Evolutionary conservation across 2,329 filamentous ascomycete genomes (phyloP).

Genomic region (Chrysoporthe puriensis): DNA sequence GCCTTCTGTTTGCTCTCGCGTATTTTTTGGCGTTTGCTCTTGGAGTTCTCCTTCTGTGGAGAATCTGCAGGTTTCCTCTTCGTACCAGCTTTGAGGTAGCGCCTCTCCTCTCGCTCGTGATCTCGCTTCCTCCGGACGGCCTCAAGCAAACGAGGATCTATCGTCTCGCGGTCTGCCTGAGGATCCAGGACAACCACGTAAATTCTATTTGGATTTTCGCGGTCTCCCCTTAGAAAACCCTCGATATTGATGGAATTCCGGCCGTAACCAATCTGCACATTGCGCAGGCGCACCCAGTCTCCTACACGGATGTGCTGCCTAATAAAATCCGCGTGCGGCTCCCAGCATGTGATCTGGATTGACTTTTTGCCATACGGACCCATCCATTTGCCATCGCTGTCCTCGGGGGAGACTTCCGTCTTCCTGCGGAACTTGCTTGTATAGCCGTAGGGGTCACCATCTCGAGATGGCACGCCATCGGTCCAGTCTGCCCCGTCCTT

Average conservation of each 20-base stretch:
- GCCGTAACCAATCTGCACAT: constrained; percentile 70
- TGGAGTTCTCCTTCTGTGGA: constrained; percentile 33
- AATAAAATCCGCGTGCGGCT: constrained; percentile 66
- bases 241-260: constrained; percentile 63
- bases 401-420: constrained; percentile 31
- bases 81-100: constrained; percentile 42
- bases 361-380: constrained; percentile 76
- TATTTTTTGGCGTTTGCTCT: constrained; percentile 34
- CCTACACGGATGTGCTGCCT: constrained; percentile 58
- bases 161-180: constrained; percentile 43
- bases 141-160: constrained; percentile 55
- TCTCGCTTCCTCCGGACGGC: constrained; percentile 66
- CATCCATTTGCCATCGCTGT: constrained; percentile 53
- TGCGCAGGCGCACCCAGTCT: constrained; percentile 68
- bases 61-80: constrained; percentile 42
- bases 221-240: constrained; percentile 70
- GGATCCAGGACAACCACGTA: constrained; percentile 57
- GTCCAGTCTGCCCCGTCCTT: constrained; percentile 37
- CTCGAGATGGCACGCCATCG: constrained; percentile 38
- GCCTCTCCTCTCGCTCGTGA: constrained; percentile 59
- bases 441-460: constrained; percentile 63
- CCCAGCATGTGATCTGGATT: constrained; percentile 72
- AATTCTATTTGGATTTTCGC: constrained; percentile 52
- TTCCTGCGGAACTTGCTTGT: constrained; percentile 37
- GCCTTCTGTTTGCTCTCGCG: constrained; percentile 29